Evolutionary conservation across 169 alveolate species (phyloP), one percentile per base, ranked within the genome.

Genomic region (Plasmodium inui): DNA sequence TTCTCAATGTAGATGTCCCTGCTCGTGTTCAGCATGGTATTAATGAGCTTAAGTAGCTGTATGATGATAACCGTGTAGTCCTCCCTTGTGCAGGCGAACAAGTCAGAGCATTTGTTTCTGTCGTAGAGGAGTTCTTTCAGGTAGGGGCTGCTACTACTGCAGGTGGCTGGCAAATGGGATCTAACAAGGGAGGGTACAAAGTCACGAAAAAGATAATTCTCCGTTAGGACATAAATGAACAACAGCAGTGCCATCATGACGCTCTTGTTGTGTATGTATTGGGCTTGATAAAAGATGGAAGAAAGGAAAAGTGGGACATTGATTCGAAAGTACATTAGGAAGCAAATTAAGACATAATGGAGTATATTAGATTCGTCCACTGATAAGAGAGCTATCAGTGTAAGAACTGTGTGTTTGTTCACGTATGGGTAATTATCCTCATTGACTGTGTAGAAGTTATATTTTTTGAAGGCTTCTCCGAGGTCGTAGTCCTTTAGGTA

Each of bases 201-300:
- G 34, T 55, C 57, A 6, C 39, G 32, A 17, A 89, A 89, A 5
- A 89, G 50, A 55, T 89, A 89, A 89, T 89, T 79, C 8, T 89
- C 82, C 14, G 88, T 89, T 19, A 89, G 73, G 12, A 79, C 32
- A 79, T 78, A 50, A 4, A 89, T 78, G 82, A 89, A 89, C 32
- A 89, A 50, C 6, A 89, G 19, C 7, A 67, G 34, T 9, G 90
- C 39, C 71, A 57, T 89, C 26, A 70, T 32, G 39, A 71, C 71
- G 32, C 71, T 79, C 82, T 89, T 89, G 37, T 89, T 89, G 72
- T 89, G 94, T 14, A 89, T 89, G 72, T 89, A 89, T 5, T 89
- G 88, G 14, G 89, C 82, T 19, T 89, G 85, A 17, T 67, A 61
- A 55, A 44, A 78, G 82, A 89, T 37, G 39, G 94, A 30, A 12